Evolutionary conservation across 176 grass and related monocot genomes (phyloP), one percentile per base, ranked within the genome.

Genomic region (Cymbopogon citratus): DNA sequence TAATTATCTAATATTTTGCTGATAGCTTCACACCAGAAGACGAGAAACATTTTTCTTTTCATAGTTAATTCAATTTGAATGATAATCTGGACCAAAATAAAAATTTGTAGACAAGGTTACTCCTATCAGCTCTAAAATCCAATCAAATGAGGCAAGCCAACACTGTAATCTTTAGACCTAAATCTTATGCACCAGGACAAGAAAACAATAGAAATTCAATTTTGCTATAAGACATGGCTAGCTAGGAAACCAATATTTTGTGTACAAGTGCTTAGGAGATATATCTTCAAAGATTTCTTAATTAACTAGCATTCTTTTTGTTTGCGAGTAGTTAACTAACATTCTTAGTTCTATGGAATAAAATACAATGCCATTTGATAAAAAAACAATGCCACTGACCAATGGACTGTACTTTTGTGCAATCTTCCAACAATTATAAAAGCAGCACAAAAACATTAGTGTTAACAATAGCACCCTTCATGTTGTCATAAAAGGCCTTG

Each of bases 71-170:
- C 6, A 31, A 76, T 54, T 43, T 21, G 29, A 68, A 13, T 43
- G 7, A 56, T 0, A 43, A 69, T 10, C 21, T 28, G 26, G 8
- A 75, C 7, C 3, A 76, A 56, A 68, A 66, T 23, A 27, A 56
- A 26, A 63, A 63, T 12, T 8, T 68, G 63, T 5, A 76, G 7
- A 13, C 12, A 76, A 24, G 19, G 48, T 54, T 36, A n/a, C 2
- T 64, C 49, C 49, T 59, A 59, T 59, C 31, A 68, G 35, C 24
- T 69, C 18, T 28, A 26, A 77, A 75, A 76, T 56, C 12, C 11
- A 77, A 84, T 31, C 18, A 56, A 77, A 77, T 44, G 23, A 40
- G 25, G 18, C 38, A 69, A 77, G 9, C 25, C 41, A 79, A 72
- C 16, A 6, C 4, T 2, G 15, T 31, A 85, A 64, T 0, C 21